Evolutionary conservation across 768 basidiomycete species (phyloP), one percentile per base, ranked within the genome.

Genomic region (Glaciozyma antarctica): DNA sequence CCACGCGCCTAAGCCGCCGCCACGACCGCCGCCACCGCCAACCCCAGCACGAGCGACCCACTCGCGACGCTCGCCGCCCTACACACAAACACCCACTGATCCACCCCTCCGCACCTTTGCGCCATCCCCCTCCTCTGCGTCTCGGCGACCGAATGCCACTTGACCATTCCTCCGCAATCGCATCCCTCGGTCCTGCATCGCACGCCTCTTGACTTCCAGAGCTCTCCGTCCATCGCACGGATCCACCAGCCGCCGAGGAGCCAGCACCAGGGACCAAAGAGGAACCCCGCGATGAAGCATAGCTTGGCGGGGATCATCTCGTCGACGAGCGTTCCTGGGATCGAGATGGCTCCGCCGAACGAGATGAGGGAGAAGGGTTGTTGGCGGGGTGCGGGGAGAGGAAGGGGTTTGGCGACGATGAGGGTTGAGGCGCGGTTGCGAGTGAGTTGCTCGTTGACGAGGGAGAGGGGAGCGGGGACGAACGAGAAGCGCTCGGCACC

Each of bases 251-350:
- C 68, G 12, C 65, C 68, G 38, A 69, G 38, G 45, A 69, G 49
- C 65, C 64, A 69, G 34, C 55, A 61, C 68, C 68, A 69, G 3
- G 68, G 68, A 8, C 64, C 68, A 32, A 69, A 22, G 21, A 69
- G 24, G 65, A 69, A 69, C 34, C 68, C 68, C 5, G 67, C 55
- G 41, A 73, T 45, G 63, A 72, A 72, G 45, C 34, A 47, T 5
- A 70, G 67, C 66, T 72, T 72, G n/a, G 73, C 73, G 24, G 70
- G 65, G 6, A 73, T 63, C 41, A 62, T 57, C 60, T 66, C 64
- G 52, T 69, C 68, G 22, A 63, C 49, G 58, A 59, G 52, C 12
- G 60, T 58, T 6, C 58, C 60, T 0, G 68, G 64, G 15, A 58
- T 54, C 22, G 55, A 30, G 21, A 24, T 60, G 48, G 62, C 5